Evolutionary conservation across 176 grass and related monocot genomes (phyloP).

Genomic region (Microstegium vimineum): DNA sequence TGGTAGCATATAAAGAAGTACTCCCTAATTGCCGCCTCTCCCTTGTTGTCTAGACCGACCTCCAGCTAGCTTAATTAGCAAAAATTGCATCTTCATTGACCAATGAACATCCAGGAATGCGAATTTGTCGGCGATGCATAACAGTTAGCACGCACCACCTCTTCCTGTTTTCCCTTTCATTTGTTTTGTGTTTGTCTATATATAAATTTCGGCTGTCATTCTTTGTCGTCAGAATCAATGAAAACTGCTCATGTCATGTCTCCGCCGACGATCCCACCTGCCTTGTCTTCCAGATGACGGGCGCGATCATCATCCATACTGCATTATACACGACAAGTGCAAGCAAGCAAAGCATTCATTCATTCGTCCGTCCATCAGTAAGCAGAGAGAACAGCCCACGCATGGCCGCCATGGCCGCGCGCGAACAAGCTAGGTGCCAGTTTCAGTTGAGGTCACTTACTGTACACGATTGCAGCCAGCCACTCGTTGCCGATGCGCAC

Average conservation of each 20-base stretch:
- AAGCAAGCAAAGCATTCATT: neutral
- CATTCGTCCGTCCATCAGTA: neutral
- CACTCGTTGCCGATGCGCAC: conserved; percentile 84
- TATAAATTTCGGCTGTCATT: neutral
- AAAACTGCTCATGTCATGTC: neutral
- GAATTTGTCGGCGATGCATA: neutral
- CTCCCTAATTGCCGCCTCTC: neutral
- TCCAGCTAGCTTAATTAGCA: neutral
- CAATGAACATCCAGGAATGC: neutral
- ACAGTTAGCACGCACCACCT: neutral
- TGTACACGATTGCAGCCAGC: conserved; percentile 75
- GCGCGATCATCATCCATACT: conserved; percentile 71
- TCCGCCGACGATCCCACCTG: conserved; percentile 43
- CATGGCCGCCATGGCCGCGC: neutral
- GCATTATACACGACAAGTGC: neutral
- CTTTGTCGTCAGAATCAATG: neutral
- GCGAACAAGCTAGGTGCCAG: neutral
- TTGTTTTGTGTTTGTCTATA: neutral
- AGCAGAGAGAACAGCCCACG: neutral
- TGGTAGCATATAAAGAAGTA: neutral
- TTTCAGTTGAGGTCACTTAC: conserved; percentile 29
- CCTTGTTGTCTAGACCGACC: neutral
- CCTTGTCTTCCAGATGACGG: conserved; percentile 55
- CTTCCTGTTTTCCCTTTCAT: neutral
- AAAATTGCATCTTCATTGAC: neutral